Conservation (phyloP, 257 asterid genomes). For the Nicotiana tabacum region DNA sequence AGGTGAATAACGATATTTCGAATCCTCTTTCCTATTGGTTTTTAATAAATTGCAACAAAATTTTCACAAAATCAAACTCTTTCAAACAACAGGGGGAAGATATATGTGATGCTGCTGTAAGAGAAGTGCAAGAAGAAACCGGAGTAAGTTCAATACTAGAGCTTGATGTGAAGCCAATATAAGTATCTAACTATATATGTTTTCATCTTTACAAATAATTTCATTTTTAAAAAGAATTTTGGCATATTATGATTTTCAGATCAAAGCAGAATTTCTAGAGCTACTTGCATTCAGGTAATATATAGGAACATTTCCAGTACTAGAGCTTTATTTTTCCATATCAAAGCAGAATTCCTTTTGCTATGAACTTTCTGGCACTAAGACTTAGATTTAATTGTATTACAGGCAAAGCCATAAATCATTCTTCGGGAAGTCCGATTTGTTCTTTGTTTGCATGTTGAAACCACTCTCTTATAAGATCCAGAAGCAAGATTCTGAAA, state of each 20-base stretch:
- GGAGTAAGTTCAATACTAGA: constrained; percentile 46
- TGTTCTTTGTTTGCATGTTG: constrained; percentile 87
- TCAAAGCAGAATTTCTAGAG: constrained; percentile 67
- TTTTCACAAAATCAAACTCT: neutral
- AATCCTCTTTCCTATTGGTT: neutral
- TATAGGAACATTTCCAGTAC: too few relatives aligned
- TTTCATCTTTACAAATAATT: neutral
- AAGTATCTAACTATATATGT: neutral
- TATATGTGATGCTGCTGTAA: constrained; percentile 78
- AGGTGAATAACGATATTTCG: constrained; percentile 38
- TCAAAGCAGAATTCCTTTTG: too few relatives aligned
- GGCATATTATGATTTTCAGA: constrained; percentile 30
- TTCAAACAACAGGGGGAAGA: constrained; percentile 60
- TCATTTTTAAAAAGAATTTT: neutral
- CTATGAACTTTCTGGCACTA: too few relatives aligned
- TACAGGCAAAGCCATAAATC: constrained; percentile 55
- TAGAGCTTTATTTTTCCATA: too few relatives aligned
- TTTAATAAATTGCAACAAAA: neutral
- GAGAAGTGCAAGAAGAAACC: constrained; percentile 96
- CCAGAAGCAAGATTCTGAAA: constrained; percentile 70
- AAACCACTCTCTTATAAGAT: constrained; percentile 68
- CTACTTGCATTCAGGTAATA: constrained; percentile 78
- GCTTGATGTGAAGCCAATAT: neutral
- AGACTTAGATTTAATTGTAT: neutral
- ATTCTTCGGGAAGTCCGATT: constrained; percentile 74